Evolutionary conservation across 83 land plant genomes (phyloP), one percentile per base, ranked within the genome.

Genomic region (Picea mariana): DNA sequence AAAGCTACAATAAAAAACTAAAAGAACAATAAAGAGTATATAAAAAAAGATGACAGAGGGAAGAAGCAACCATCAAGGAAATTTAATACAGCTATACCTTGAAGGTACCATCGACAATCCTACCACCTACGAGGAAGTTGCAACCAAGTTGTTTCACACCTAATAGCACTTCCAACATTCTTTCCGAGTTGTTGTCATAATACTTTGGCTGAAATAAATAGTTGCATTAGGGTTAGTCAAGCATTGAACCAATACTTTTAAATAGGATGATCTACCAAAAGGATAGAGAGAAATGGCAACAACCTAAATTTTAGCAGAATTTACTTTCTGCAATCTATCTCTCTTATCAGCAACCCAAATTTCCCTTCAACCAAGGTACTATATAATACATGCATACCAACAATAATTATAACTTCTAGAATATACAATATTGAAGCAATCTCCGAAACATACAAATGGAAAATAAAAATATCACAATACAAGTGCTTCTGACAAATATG

Each of bases 61-160:
- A 52, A 47, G 40, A 18, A 64, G 31, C 63, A 15, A 80, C 38
- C 16, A 55, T 40, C 24, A 52, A 27, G 75, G 15, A 64, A 63
- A 81, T 3, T 16, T 52, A 71, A 72, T 58, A 21, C 9, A 67
- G 68, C 42, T 27, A 20, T 69, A 91, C 98, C 95, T 93, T 88
- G 83, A 91, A 93, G 64, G 79, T 67, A 2, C 91, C 98, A 89
- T 90, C 91, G 11, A 97, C 90, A 78, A 80, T 90, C 49, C 99
- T 91, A 64, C 98, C 99, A 80, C 88, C 96, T 40, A 96, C 98
- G 83, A 95, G 82, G 80, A 96, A 96, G 64, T 85, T 84, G 86
- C 96, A 95, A 67, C 95, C 96, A 34, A 89, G 88, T n/a, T 75
- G 85, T 79, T 97, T 88, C 62, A 95, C 89, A 67, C 83, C 90